Conservation (phyloP, 2,329 filamentous ascomycete genomes). For the Botrytis fabae region DNA sequence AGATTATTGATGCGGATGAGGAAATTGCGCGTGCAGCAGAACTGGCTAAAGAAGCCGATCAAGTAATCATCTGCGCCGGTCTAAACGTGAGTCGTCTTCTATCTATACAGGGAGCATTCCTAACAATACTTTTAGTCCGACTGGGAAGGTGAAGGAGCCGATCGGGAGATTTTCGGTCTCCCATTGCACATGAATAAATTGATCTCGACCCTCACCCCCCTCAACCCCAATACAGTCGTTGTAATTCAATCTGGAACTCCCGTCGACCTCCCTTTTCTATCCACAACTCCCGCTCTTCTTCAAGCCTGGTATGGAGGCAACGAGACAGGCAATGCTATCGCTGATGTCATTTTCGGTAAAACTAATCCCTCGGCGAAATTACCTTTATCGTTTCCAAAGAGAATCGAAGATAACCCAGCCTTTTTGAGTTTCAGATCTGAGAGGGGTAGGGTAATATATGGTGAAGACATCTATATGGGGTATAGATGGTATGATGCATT, state of each 20-base stretch:
- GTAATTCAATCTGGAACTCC: slow-evolving; percentile 79
- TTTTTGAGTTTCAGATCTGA: slow-evolving; percentile 75
- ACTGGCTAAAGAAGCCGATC: slow-evolving; percentile 66
- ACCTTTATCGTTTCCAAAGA: slow-evolving; percentile 69
- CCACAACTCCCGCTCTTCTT: slow-evolving; percentile 55
- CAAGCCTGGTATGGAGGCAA: slow-evolving; percentile 90
- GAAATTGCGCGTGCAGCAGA: slow-evolving; percentile 66
- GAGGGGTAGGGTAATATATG: slow-evolving; percentile 70
- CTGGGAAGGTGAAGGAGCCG: slow-evolving; percentile 43
- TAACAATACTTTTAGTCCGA: slow-evolving; percentile 47
- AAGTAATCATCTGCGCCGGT: slow-evolving; percentile 74
- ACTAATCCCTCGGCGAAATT: slow-evolving; percentile 70
- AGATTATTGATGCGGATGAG: slow-evolving; percentile 55
- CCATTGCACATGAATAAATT: slow-evolving; percentile 37
- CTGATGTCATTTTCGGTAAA: slow-evolving; percentile 66
- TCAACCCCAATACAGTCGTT: slow-evolving; percentile 65
- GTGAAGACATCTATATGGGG: slow-evolving; percentile 78
- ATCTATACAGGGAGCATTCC: slow-evolving; percentile 53
- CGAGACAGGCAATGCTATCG: slow-evolving; percentile 78
- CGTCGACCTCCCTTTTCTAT: slow-evolving; percentile 68
- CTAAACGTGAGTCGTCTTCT: slow-evolving; percentile 53
- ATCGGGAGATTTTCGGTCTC: slow-evolving; percentile 34
- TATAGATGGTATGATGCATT: slow-evolving; percentile 78
- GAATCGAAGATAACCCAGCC: slow-evolving; percentile 69
- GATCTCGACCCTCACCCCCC: slow-evolving; percentile 54